phyloP scores from a whole-genome alignment of 768 basidiomycete genomes.

The Boletales sp. region DNA sequence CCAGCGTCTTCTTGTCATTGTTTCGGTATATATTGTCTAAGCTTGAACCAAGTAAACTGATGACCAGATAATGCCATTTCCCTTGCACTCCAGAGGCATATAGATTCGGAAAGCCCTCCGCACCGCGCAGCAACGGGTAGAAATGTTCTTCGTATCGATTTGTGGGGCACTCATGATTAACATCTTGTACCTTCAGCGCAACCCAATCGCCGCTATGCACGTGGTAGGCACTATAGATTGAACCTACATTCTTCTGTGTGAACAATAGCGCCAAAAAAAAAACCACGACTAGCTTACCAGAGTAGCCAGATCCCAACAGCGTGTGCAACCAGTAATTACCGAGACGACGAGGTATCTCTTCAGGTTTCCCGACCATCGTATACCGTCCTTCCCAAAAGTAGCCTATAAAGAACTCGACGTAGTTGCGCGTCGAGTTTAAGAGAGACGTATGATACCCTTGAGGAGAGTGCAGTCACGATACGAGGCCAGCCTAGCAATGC shows the following conservation, averaged over 20 bases:
- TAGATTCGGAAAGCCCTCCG: conserved; percentile 69
- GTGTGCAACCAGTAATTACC: conserved; percentile 62
- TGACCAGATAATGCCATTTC: conserved; percentile 70
- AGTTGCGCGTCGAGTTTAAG: neutral
- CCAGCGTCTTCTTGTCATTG: conserved; percentile 56
- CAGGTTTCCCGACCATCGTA: conserved; percentile 11
- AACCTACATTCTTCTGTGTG: conserved; percentile 43
- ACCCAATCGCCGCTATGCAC: conserved; percentile 56
- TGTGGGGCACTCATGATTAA: conserved; percentile 72
- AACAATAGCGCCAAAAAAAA: neutral
- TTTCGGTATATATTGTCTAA: conserved; percentile 59
- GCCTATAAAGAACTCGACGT: neutral
- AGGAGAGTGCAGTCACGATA: neutral
- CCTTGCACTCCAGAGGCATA: conserved; percentile 58
- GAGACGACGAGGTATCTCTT: conserved; percentile 35
- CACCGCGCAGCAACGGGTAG: conserved; percentile 70
- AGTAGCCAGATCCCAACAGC: conserved; percentile 68
- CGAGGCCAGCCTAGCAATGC: conserved; percentile 4
- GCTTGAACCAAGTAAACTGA: conserved; percentile 69
- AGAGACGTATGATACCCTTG: neutral
- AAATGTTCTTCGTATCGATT: conserved; percentile 67
- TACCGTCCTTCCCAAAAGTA: neutral
- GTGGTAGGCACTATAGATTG: conserved; percentile 63
- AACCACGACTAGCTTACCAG: conserved; percentile 45
- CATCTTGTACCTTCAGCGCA: conserved; percentile 70